Conservation (phyloP, 2,329 filamentous ascomycete genomes). For the Claviceps citrina region DNA sequence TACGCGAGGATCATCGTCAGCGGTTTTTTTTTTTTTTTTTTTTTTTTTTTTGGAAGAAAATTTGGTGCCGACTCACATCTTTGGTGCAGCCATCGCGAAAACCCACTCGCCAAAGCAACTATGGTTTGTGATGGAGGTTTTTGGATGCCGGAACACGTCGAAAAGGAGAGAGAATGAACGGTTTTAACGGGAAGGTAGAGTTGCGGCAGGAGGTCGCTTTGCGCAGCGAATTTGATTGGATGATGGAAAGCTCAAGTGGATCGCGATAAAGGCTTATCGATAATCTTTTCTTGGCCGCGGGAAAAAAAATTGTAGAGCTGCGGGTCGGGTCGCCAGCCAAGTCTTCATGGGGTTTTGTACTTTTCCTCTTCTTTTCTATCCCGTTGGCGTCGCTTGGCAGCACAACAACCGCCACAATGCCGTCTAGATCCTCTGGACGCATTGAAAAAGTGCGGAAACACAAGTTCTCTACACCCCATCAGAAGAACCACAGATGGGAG, state of each 20-base stretch:
- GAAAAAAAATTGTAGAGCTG: constrained; percentile 13
- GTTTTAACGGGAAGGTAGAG: no score
- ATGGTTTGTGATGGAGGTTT: not conserved
- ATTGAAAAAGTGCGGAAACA: constrained; percentile 55
- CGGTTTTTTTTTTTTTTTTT: no score
- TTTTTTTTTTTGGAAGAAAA: no score
- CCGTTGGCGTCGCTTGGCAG: constrained; percentile 4
- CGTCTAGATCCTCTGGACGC: constrained; percentile 46
- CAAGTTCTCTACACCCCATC: constrained; percentile 56
- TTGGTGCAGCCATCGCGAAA: constrained; percentile 28
- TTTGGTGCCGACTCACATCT: constrained; percentile 33
- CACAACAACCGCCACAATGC: constrained; percentile 35
- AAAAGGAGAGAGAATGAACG: no score
- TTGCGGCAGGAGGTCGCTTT: constrained; percentile 10
- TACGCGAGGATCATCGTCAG: no score
- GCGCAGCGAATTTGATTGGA: constrained; percentile 20
- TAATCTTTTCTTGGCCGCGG: constrained; percentile 1
- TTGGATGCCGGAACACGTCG: no score
- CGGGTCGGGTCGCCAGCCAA: not conserved
- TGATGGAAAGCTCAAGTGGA: constrained; percentile 3
- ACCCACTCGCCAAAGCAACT: not conserved
- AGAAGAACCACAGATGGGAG: constrained; percentile 79
- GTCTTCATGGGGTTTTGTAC: no score
- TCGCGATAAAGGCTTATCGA: constrained; percentile 17
- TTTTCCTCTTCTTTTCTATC: not conserved